A percentile compares a stretch with the other conserved stretches of the same genome.
phyloP scores from a whole-genome alignment of 148 eudicot species.

The Chenopodium suecicum region DNA sequence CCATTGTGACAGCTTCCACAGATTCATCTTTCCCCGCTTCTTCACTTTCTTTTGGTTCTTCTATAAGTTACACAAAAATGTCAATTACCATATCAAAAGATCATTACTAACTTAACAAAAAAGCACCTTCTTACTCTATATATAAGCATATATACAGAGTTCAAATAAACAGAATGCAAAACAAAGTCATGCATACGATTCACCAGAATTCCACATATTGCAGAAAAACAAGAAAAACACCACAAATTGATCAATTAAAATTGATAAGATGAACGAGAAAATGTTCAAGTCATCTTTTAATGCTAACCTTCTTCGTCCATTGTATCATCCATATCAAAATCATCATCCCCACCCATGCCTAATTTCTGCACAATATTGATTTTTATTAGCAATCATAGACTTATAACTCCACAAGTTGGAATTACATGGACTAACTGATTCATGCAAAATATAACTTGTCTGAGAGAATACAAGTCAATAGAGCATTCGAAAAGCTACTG shows the following conservation, averaged over 20 bases:
- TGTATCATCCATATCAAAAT: conserved; percentile 41
- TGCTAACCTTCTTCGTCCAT: conserved; percentile 46
- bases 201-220: background rate
- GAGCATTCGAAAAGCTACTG: background rate
- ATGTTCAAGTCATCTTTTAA: background rate
- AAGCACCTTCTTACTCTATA: background rate
- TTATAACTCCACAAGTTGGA: background rate
- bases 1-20: conserved; percentile 12
- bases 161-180: background rate
- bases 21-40: conserved; percentile 18
- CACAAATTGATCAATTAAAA: background rate
- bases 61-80: background rate
- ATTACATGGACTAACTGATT: background rate
- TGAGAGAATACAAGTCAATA: background rate
- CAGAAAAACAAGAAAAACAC: background rate
- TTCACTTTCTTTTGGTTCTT: conserved; percentile 20
- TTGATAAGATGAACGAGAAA: background rate
- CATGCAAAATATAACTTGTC: background rate
- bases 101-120: background rate
- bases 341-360: conserved; percentile 64
- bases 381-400: background rate
- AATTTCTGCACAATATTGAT: conserved; percentile 44
- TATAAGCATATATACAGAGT: background rate
- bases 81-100: background rate
- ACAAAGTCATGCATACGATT: background rate